Evolutionary conservation across 2,329 filamentous ascomycete species (phyloP).

Genomic region (Alternaria brassicicola): DNA sequence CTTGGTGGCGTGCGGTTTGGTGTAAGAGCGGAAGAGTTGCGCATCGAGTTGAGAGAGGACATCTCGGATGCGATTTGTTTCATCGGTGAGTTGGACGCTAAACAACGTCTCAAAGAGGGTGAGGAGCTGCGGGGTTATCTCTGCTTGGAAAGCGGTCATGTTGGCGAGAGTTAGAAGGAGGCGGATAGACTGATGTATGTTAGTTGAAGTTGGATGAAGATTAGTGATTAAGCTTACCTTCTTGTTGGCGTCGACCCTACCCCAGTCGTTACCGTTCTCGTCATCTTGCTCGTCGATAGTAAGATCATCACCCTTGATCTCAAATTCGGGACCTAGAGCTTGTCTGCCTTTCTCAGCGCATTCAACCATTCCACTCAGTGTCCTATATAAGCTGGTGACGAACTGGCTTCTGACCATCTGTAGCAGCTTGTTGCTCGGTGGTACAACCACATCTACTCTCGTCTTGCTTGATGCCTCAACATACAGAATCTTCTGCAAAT

Average conservation of each 20-base stretch:
- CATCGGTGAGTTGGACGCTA: constrained; percentile 90
- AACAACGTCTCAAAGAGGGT: constrained; percentile 93
- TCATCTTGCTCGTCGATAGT: constrained; percentile 43
- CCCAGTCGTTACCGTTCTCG: constrained; percentile 33
- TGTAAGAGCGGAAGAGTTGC: constrained; percentile 91
- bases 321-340: constrained; percentile 63
- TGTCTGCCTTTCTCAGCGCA: constrained; percentile 81
- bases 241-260: constrained; percentile 44
- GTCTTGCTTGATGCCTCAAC: constrained; percentile 82
- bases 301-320: constrained; percentile 59
- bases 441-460: constrained; percentile 79
- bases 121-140: constrained; percentile 86
- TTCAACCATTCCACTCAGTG: constrained; percentile 93
- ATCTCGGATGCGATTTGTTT: constrained; percentile 88
- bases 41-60: constrained; percentile 89
- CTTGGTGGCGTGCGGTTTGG: constrained; percentile 61
- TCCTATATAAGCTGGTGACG: constrained; percentile 91
- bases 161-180: constrained; percentile 95
- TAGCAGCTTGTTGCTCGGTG: constrained; percentile 84
- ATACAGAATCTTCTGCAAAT: constrained; percentile 95
- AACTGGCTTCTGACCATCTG: constrained; percentile 93
- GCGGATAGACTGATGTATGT: constrained; percentile 72
- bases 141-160: constrained; percentile 78
- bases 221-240: constrained; percentile 31
- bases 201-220: constrained; percentile 6